A percentile compares a stretch with the other conserved stretches of the same genome.
These are phyloP conservation scores for Cinnamomum chago DNA, from an alignment of 164 flowering plant species.

Conservation along the genomic window DNA sequence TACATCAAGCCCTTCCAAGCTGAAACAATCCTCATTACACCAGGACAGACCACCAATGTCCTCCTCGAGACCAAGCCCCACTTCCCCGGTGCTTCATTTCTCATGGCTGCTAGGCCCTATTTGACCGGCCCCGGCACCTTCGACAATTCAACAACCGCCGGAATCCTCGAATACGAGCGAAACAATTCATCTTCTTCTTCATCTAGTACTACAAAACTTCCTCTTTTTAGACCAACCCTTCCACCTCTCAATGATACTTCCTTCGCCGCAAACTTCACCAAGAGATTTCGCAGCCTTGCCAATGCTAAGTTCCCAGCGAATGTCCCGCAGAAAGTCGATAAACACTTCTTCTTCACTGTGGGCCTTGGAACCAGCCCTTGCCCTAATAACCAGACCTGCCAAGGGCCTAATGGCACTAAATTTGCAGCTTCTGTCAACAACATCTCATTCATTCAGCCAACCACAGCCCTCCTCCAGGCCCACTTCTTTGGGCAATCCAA, in stretches of 20 bases:
- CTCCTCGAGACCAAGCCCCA: conserved; percentile 51
- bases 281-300: conserved; percentile 46
- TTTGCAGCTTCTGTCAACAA: conserved; percentile 58
- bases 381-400: conserved; percentile 45
- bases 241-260: conserved; percentile 53
- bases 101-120: conserved; percentile 64
- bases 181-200: background rate
- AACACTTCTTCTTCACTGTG: conserved; percentile 54
- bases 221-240: conserved; percentile 37
- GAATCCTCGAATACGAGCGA: conserved; percentile 42
- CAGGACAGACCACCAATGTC: conserved; percentile 77
- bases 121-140: conserved; percentile 52
- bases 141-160: conserved; percentile 60
- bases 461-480: conserved; percentile 52
- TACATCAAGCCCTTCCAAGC: conserved; percentile 70
- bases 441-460: conserved; percentile 46
- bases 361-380: conserved; percentile 56
- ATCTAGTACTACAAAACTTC: conserved; percentile 19
- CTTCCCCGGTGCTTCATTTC: conserved; percentile 41
- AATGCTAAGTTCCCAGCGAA: conserved; percentile 45
- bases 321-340: conserved; percentile 48
- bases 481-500: conserved; percentile 40
- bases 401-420: conserved; percentile 56
- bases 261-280: conserved; percentile 34
- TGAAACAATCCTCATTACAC: conserved; percentile 45